Conservation (phyloP, 495 filamentous ascomycete species). For the Trichoderma erinaceum region DNA sequence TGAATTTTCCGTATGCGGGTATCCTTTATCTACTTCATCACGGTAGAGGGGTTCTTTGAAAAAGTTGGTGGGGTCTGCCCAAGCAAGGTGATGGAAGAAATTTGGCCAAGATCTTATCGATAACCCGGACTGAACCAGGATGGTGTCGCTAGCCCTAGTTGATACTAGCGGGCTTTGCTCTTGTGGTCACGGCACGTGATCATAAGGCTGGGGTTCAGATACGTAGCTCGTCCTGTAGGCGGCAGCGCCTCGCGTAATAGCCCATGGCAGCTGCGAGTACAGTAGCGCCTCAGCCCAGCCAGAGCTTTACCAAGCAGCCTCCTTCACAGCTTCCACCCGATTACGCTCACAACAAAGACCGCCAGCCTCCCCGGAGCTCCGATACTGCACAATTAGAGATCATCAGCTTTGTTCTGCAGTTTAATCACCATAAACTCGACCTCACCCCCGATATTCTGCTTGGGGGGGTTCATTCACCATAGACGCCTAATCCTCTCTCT, state of each 20-base stretch:
- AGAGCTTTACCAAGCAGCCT: conserved; percentile 16
- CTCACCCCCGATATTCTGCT: neutral
- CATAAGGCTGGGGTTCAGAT: conserved; percentile 20
- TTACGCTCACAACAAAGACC: neutral
- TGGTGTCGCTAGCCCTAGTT: conserved; percentile 12
- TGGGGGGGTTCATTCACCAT: neutral
- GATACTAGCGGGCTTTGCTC: conserved; percentile 1
- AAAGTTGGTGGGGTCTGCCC: conserved; percentile 10
- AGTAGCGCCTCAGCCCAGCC: conserved; percentile 4
- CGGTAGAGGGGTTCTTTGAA: neutral
- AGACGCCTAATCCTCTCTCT: conserved; percentile 6
- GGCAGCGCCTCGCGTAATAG: conserved; percentile 40
- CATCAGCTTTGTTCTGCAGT: neutral
- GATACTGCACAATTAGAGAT: neutral
- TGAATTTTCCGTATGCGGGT: neutral
- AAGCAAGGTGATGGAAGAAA: conserved; percentile 11
- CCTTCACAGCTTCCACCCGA: conserved; percentile 16
- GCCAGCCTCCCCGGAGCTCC: conserved; percentile 10
- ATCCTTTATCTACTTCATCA: neutral
- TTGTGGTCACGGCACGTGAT: conserved; percentile 1
- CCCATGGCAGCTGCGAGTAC: neutral
- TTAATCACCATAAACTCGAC: neutral
- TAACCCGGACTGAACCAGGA: conserved; percentile 14
- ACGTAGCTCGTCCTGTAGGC: conserved; percentile 24
- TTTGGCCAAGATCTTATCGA: conserved; percentile 18